phyloP scores from a whole-genome alignment of 2,329 filamentous ascomycete species.

The Epichloe hybrida region DNA sequence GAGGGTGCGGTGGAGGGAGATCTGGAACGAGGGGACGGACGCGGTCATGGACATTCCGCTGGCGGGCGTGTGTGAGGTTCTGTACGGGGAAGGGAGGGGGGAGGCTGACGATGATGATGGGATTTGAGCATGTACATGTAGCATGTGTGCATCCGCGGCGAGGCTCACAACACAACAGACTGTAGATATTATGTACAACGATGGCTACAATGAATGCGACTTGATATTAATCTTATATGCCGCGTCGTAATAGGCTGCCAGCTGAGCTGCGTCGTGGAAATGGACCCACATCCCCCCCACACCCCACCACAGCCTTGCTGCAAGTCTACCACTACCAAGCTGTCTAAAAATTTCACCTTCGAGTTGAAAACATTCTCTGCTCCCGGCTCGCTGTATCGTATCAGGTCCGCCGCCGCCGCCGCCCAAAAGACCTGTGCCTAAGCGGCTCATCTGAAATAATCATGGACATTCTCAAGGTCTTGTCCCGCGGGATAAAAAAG shows the following conservation, averaged over 20 bases:
- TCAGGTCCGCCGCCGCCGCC: not conserved
- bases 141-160: too few species aligned
- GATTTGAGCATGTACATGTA: too few species aligned
- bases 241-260: too few species aligned
- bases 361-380: too few species aligned
- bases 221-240: too few species aligned
- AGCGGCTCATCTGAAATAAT: not conserved
- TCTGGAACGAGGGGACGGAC: constrained; percentile 91
- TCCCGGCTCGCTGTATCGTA: not conserved
- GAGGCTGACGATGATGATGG: not conserved
- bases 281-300: constrained; percentile 6
- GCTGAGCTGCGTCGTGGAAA: not conserved
- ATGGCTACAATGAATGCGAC: too few species aligned
- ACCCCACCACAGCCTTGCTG: constrained; percentile 11
- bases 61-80: constrained; percentile 84
- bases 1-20: constrained; percentile 54
- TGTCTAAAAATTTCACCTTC: constrained; percentile 10
- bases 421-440: not conserved
- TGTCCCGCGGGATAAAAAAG: constrained; percentile 57
- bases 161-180: too few species aligned
- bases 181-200: too few species aligned
- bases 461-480: constrained; percentile 62
- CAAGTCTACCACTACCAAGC: constrained; percentile 8
- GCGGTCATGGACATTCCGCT: constrained; percentile 95
- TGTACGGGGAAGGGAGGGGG: constrained; percentile 57